These are phyloP conservation scores for Tremella yokohamensis DNA, from an alignment of 768 basidiomycete genomes.

Conservation along the genomic window DNA sequence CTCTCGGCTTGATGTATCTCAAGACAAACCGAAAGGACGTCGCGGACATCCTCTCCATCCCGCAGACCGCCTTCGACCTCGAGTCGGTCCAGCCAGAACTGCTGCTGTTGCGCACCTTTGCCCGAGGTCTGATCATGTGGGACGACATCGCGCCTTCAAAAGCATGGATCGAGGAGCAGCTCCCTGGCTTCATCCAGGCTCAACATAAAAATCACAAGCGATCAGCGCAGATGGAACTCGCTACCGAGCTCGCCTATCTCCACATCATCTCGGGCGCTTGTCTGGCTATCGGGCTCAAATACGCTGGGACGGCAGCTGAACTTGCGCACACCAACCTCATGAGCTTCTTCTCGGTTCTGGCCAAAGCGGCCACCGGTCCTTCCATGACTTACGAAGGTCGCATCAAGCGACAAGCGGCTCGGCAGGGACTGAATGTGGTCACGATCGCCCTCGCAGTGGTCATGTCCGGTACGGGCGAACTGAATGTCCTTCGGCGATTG, in stretches of 20 bases:
- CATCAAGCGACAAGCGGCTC: slow-evolving; percentile 79
- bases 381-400: slow-evolving; percentile 78
- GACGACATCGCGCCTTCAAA: slow-evolving; percentile 65
- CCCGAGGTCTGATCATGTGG: slow-evolving; percentile 82
- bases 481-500: slow-evolving; percentile 78
- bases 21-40: slow-evolving; percentile 78
- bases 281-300: slow-evolving; percentile 86
- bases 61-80: slow-evolving; percentile 71
- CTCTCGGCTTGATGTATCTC: slow-evolving; percentile 88
- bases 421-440: slow-evolving; percentile 83
- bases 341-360: slow-evolving; percentile 71
- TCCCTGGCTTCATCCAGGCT: slow-evolving; percentile 67
- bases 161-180: slow-evolving; percentile 65
- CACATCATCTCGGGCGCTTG: slow-evolving; percentile 87
- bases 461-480: slow-evolving; percentile 95
- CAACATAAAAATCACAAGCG: slow-evolving; percentile 54
- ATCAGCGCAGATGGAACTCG: slow-evolving; percentile 58
- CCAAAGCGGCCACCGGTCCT: slow-evolving; percentile 45
- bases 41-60: slow-evolving; percentile 77
- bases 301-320: slow-evolving; percentile 86
- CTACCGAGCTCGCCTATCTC: slow-evolving; percentile 82
- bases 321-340: slow-evolving; percentile 82
- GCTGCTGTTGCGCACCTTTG: slow-evolving; percentile 73
- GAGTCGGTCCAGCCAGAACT: slow-evolving; percentile 86
- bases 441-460: slow-evolving; percentile 83